A percentile compares a stretch with the other conserved stretches of the same genome.
Evolutionary conservation across 1,284 basidiomycete genomes (phyloP).

Genomic region (Fistulina hepatica): DNA sequence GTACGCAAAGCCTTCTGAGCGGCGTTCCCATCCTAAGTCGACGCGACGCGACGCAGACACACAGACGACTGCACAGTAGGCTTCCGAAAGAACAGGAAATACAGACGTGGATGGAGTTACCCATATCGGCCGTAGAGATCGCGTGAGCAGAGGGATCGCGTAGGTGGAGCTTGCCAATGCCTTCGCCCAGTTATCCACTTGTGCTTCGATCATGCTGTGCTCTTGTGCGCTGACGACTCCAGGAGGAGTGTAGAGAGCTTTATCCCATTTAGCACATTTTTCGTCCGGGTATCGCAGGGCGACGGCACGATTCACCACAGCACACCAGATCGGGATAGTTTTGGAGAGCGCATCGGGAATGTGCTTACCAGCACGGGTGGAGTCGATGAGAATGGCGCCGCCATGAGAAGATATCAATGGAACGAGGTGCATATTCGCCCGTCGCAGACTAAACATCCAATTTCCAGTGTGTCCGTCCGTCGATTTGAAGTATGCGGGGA

Average conservation of each 20-base stretch:
- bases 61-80: constrained; percentile 64
- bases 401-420: constrained; percentile 39
- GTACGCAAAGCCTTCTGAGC: constrained; percentile 58
- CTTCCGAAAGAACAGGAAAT: constrained; percentile 29
- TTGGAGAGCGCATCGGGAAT: constrained; percentile 93
- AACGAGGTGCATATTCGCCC: constrained; percentile 80
- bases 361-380: constrained; percentile 87
- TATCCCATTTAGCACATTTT: constrained; percentile 35
- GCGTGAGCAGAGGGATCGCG: constrained; percentile 32
- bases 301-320: constrained; percentile 77
- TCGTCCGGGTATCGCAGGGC: constrained; percentile 21
- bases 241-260: constrained; percentile 53
- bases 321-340: constrained; percentile 94
- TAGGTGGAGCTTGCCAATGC: constrained; percentile 52
- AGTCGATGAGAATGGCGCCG: constrained; percentile 84
- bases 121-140: constrained; percentile 59
- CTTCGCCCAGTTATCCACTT: constrained; percentile 56
- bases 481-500: constrained; percentile 88
- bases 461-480: constrained; percentile 89
- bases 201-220: constrained; percentile 57
- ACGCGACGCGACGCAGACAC: constrained; percentile 67
- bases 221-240: constrained; percentile 58
- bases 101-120: constrained; percentile 44
- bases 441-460: constrained; percentile 80
- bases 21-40: constrained; percentile 44